A percentile compares a stretch with the other conserved stretches of the same genome.
Conservation (phyloP, 129 eudicot genomes). For the Deinandra increscens region DNA sequence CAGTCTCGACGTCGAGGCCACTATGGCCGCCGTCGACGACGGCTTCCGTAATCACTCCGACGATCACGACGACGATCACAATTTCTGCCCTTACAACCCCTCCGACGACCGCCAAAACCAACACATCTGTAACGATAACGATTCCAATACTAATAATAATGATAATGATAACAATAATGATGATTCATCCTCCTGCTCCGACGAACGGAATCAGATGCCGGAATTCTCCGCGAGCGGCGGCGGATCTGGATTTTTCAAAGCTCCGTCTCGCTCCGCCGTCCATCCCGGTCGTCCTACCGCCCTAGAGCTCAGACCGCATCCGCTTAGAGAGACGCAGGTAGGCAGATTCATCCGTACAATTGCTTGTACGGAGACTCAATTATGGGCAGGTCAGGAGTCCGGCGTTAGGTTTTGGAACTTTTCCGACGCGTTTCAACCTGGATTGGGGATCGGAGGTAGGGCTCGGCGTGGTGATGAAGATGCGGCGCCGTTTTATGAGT, state of each 20-base stretch:
- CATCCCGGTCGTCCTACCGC: conserved; percentile 82
- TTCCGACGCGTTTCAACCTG: conserved; percentile 62
- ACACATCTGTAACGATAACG: not conserved
- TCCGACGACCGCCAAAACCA: conserved; percentile 15
- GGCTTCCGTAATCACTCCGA: conserved; percentile 34
- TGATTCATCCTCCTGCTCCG: conserved; percentile 2
- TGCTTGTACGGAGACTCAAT: conserved; percentile 76
- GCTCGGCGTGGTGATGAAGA: conserved; percentile 87
- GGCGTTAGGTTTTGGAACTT: conserved; percentile 98
- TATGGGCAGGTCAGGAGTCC: conserved; percentile 94
- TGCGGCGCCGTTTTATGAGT: conserved; percentile 83
- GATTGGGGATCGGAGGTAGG: conserved; percentile 65
- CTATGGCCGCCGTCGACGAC: conserved; percentile 27
- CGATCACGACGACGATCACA: conserved; percentile 32
- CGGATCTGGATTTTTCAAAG: conserved; percentile 61
- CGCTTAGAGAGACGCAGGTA: conserved; percentile 87
- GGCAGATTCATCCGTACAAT: conserved; percentile 78
- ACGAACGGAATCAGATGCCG: conserved; percentile 45
- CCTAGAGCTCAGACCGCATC: conserved; percentile 90
- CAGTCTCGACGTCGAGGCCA: conserved; percentile 77
- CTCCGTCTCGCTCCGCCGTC: conserved; percentile 71
- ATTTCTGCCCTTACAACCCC: conserved; percentile 50
- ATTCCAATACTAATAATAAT: not conserved
- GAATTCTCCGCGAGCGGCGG: conserved; percentile 70
- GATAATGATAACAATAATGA: not conserved